phyloP scores from a whole-genome alignment of 2,329 filamentous ascomycete species.

The Botrytis deweyae region DNA sequence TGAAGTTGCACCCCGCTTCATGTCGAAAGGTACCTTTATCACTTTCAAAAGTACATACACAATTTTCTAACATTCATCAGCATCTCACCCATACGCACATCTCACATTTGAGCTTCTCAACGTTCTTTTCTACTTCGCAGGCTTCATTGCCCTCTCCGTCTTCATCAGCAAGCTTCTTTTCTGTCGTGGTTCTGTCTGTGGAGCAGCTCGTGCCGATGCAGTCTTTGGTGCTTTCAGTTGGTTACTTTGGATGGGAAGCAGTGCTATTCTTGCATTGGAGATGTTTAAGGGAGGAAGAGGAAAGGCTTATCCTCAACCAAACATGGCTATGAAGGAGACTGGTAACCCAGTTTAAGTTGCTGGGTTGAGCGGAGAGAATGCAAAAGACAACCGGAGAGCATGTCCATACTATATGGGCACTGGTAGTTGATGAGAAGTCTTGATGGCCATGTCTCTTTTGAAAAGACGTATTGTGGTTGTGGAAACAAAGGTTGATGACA shows the following conservation, averaged over 20 bases:
- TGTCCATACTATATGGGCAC: background rate
- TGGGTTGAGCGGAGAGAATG: background rate
- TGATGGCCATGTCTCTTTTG: conserved; percentile 11
- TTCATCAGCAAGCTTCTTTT: conserved; percentile 57
- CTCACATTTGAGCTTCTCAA: conserved; percentile 53
- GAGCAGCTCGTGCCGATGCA: conserved; percentile 53
- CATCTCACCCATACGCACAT: conserved; percentile 50
- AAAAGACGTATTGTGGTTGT: background rate
- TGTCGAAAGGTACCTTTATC: conserved; percentile 31
- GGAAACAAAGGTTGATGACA: background rate
- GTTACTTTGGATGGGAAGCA: conserved; percentile 52
- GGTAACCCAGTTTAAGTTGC: conserved; percentile 19
- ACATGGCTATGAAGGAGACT: conserved; percentile 36
- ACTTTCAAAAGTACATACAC: background rate
- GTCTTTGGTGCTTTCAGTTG: conserved; percentile 56
- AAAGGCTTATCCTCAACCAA: conserved; percentile 35
- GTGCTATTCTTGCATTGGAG: conserved; percentile 48
- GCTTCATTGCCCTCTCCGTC: conserved; percentile 57
- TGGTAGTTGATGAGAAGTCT: conserved; percentile 11
- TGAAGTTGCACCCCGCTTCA: conserved; percentile 48
- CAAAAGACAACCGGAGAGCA: background rate
- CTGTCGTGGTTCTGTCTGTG: conserved; percentile 58
- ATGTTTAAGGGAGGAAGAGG: conserved; percentile 45
- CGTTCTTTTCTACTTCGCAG: conserved; percentile 57
- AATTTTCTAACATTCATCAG: conserved; percentile 31